Base-by-base conservation (phyloP, 2,329 filamentous ascomycete species). In the Knoxdaviesia capensis region DNA sequence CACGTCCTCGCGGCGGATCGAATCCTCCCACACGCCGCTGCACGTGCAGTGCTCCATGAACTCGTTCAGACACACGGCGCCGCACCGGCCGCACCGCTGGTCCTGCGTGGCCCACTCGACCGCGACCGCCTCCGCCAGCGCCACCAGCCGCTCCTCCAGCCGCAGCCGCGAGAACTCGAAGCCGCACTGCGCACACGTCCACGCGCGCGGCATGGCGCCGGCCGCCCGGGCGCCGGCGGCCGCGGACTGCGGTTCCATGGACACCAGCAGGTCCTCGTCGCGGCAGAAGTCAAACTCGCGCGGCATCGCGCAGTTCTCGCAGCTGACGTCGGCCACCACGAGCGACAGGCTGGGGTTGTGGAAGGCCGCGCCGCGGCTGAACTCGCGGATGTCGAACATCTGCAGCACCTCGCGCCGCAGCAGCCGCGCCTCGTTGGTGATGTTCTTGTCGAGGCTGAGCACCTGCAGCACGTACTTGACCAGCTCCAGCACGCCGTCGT, bases 21-120 rank as follows among this genome's bases (percentile, higher is more conserved):
- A 83, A 48, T 74, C 74, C 11, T 68, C 69, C 90, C 90, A 98
- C 45, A 72, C 71, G 4, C 90, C 90, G 46, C 83, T 84, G 64
- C 90, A 98, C 7, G 78, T 80, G 59, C 92, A 98, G 59, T 96
- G 87, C 57, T 94, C 88, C 77, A 90, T 86, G 52, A 96, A 92
- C 53, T 94, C 88, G 56, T 94, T 96, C 36, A 83, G 68, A 54
- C 85, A 66, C 35, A 94, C 59, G 50, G 84, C 84, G 32, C 70
- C 74, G 56, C 77, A 81, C 45, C 70, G 67, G 31, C 53, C 55
- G 49, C 90, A 98, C 59, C 85, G 85, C 44, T 96, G 60, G 57
- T 98, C 90, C 61, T 96, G 88, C 33, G 79, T 83, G 47, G 76
- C 69, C 87, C 92, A 98, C 51, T 80, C 75, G 30, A 84, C 69